phyloP scores from a whole-genome alignment of 495 filamentous ascomycete genomes.

The Neurospora intermedia region DNA sequence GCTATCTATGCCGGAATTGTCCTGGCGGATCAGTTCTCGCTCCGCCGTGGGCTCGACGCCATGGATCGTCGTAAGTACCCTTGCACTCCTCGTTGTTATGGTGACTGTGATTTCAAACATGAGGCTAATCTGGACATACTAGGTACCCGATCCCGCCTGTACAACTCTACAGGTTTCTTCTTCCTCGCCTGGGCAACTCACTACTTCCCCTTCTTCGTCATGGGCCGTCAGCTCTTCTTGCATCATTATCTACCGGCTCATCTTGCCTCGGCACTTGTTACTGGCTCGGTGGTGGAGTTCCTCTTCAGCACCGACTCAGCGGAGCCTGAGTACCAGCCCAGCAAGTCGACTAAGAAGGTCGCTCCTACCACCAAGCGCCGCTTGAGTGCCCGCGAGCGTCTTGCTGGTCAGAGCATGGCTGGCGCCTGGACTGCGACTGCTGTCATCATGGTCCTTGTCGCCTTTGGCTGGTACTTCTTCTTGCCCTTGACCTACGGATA shows the following conservation, averaged over 20 bases:
- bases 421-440: slow-evolving; percentile 66
- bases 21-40: slow-evolving; percentile 84
- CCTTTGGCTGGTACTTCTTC: slow-evolving; percentile 85
- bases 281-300: slow-evolving; percentile 94
- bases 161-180: slow-evolving; percentile 97
- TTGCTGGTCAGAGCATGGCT: slow-evolving; percentile 67
- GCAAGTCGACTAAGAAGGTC: slow-evolving; percentile 43
- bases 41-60: slow-evolving; percentile 85
- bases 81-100: neutral
- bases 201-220: slow-evolving; percentile 95
- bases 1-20: slow-evolving; percentile 91
- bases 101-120: neutral
- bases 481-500: slow-evolving; percentile 90
- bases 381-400: slow-evolving; percentile 64
- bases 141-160: slow-evolving; percentile 86
- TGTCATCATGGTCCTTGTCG: slow-evolving; percentile 56
- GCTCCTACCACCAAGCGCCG: slow-evolving; percentile 35
- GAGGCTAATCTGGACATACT: slow-evolving; percentile 14
- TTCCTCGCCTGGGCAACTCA: slow-evolving; percentile 97
- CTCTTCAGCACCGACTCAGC: slow-evolving; percentile 83
- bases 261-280: slow-evolving; percentile 82
- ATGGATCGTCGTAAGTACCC: slow-evolving; percentile 76
- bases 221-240: slow-evolving; percentile 95
- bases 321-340: slow-evolving; percentile 35
- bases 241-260: slow-evolving; percentile 97